phyloP scores from a whole-genome alignment of 108 stramenopile genomes.

The Mediolabrus comicus region DNA sequence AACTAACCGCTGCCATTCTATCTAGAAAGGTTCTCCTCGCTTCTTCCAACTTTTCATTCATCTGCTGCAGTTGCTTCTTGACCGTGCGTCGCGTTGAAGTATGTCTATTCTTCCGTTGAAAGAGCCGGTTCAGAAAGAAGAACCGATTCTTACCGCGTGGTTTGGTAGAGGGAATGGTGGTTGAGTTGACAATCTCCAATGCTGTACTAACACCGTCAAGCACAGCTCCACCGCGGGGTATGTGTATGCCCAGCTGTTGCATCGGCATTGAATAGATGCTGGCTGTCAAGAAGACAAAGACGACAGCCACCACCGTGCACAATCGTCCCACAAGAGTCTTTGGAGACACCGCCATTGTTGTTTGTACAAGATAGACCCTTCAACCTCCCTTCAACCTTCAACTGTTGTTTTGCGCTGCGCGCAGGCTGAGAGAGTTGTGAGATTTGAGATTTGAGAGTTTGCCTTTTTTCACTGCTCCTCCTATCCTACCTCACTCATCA shows the following conservation, averaged over 20 bases:
- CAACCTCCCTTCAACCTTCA: no score
- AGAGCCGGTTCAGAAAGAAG: not conserved
- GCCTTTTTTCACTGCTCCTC: no score
- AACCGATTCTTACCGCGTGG: not conserved
- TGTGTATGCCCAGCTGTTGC: not conserved
- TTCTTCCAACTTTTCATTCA: slow-evolving; percentile 46
- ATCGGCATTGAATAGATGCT: not conserved
- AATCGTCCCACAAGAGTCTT: not conserved
- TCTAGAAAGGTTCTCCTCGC: slow-evolving; percentile 52
- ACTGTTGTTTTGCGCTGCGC: no score
- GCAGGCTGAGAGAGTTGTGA: no score
- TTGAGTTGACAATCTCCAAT: not conserved
- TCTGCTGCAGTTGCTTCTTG: slow-evolving; percentile 13
- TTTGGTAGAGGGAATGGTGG: not conserved
- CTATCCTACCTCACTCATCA: no score
- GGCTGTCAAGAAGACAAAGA: not conserved
- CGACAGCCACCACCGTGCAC: not conserved
- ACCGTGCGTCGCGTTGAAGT: slow-evolving; percentile 1
- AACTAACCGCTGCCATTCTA: slow-evolving; percentile 60
- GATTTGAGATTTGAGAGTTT: no score
- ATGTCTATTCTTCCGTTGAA: not conserved
- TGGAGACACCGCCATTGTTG: not conserved
- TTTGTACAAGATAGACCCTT: not conserved
- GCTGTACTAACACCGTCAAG: not conserved
- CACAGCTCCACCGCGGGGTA: not conserved